Conservation (phyloP, 495 filamentous ascomycete species). For the Hyphodiscus hymeniophilus region DNA sequence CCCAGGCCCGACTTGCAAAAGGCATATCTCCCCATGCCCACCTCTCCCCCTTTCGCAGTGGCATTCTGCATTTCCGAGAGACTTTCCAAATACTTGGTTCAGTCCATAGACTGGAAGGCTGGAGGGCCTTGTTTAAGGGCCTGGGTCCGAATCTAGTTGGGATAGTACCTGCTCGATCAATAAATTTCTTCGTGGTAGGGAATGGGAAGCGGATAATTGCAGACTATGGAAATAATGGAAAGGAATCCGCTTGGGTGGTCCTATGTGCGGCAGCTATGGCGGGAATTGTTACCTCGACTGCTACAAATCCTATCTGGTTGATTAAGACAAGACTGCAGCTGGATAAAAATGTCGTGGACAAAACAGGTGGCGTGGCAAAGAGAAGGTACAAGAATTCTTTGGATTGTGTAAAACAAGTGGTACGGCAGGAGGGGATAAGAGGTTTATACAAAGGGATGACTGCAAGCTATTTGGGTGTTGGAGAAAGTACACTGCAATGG, state of each 20-base stretch:
- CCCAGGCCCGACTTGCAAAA: slow-evolving; percentile 31
- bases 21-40: slow-evolving; percentile 27
- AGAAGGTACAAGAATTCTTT: slow-evolving; percentile 73
- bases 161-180: slow-evolving; percentile 75
- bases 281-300: slow-evolving; percentile 73
- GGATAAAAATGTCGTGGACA: slow-evolving; percentile 57
- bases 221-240: slow-evolving; percentile 52
- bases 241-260: slow-evolving; percentile 65
- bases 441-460: slow-evolving; percentile 81
- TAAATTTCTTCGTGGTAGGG: slow-evolving; percentile 85
- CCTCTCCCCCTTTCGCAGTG: slow-evolving; percentile 38
- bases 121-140: slow-evolving; percentile 80
- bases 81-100: slow-evolving; percentile 73
- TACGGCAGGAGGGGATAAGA: slow-evolving; percentile 65
- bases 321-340: slow-evolving; percentile 86
- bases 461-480: slow-evolving; percentile 79
- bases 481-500: slow-evolving; percentile 81
- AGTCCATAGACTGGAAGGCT: slow-evolving; percentile 71
- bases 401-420: slow-evolving; percentile 70
- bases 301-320: slow-evolving; percentile 89
- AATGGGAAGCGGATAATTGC: slow-evolving; percentile 76
- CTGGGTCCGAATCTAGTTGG: slow-evolving; percentile 81
- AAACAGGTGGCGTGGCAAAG: slow-evolving; percentile 36
- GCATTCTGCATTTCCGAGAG: slow-evolving; percentile 58
- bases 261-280: slow-evolving; percentile 63